Evolutionary conservation across 2,329 filamentous ascomycete species (phyloP).

Genomic region (Dendrostoma leiphaemia): DNA sequence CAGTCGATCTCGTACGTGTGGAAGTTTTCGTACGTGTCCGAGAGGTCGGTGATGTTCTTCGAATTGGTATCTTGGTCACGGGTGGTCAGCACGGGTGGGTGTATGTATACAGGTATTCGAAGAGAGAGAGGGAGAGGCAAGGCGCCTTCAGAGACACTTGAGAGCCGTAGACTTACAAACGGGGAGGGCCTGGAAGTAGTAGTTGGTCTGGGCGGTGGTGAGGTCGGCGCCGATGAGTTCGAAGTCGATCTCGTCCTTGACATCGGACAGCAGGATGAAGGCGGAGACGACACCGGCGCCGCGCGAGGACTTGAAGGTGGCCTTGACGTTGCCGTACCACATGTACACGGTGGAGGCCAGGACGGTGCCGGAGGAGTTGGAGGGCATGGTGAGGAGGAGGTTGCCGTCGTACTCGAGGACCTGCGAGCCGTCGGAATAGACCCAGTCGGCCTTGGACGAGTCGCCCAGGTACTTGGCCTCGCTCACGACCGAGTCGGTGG

Average conservation of each 20-base stretch:
- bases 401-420: slow-evolving; percentile 56
- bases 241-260: slow-evolving; percentile 98
- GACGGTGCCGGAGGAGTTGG: slow-evolving; percentile 81
- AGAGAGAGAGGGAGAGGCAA: background rate
- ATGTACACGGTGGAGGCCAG: slow-evolving; percentile 82
- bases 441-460: slow-evolving; percentile 78
- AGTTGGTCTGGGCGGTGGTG: slow-evolving; percentile 83
- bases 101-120: too few relatives aligned
- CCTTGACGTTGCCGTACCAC: slow-evolving; percentile 95
- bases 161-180: slow-evolving; percentile 64
- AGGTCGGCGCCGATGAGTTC: slow-evolving; percentile 88
- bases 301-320: slow-evolving; percentile 78
- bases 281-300: slow-evolving; percentile 91
- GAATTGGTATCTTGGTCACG: slow-evolving; percentile 79
- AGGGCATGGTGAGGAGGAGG: slow-evolving; percentile 85
- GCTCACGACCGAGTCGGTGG: slow-evolving; percentile 65
- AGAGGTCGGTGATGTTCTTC: slow-evolving; percentile 61
- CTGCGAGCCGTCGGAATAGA: slow-evolving; percentile 75
- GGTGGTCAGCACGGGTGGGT: too few relatives aligned
- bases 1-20: slow-evolving; percentile 95
- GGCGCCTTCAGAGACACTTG: background rate
- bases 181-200: slow-evolving; percentile 91
- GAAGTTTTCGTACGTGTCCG: slow-evolving; percentile 72
- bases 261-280: slow-evolving; percentile 92
- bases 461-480: slow-evolving; percentile 88